Conservation (phyloP, 139 green algal species). For the Coelastrella sp. region DNA sequence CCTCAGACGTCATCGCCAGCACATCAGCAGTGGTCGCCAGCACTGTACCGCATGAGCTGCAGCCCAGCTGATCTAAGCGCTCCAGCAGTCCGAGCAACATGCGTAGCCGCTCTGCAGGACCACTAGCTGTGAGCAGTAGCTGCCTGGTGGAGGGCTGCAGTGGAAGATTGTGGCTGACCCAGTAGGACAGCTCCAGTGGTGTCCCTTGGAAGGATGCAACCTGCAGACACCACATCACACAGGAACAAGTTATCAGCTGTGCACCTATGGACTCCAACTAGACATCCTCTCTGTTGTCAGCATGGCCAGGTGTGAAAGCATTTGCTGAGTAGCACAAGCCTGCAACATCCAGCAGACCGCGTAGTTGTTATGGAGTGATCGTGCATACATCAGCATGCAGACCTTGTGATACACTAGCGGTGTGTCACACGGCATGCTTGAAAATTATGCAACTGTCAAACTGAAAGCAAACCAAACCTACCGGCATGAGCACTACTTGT, state of each 20-base stretch:
- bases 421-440: too few species aligned
- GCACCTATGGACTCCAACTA: too few species aligned
- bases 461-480: not conserved
- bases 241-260: too few species aligned
- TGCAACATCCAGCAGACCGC: too few species aligned
- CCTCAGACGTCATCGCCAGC: constrained; percentile 39
- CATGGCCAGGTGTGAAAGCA: too few species aligned
- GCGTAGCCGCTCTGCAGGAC: constrained; percentile 35
- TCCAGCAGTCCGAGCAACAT: constrained; percentile 32
- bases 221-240: too few species aligned
- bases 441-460: too few species aligned
- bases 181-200: constrained; percentile 44
- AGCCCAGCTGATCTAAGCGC: constrained; percentile 27
- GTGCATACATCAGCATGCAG: too few species aligned
- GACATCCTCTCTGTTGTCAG: too few species aligned
- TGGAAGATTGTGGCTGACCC: constrained; percentile 33
- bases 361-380: too few species aligned
- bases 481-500: constrained; percentile 31
- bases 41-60: constrained; percentile 5
- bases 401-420: too few species aligned
- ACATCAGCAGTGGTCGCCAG: constrained; percentile 37
- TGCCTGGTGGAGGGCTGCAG: constrained; percentile 24
- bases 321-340: too few species aligned
- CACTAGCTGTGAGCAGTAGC: constrained; percentile 10
- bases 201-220: constrained; percentile 35